Percentiles rank a stretch among this genome's conserved stretches.
Conservation (phyloP, 306 rosid species). For the Rosa chinensis region DNA sequence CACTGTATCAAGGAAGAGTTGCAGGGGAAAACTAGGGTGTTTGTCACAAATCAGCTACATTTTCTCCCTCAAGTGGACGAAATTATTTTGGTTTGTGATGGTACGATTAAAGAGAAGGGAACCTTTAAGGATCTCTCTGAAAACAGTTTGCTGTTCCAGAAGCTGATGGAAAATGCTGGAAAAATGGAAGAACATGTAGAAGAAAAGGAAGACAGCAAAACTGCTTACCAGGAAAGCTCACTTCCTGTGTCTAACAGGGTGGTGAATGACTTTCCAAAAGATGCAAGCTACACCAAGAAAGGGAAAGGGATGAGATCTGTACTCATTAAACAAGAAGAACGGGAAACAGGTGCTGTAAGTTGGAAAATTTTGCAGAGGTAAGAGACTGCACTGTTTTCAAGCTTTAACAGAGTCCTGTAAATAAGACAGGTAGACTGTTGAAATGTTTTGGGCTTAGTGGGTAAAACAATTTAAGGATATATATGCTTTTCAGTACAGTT, state of each 20-base stretch:
- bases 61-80: constrained; percentile 87
- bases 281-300: too few species aligned
- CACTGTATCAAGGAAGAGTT: constrained; percentile 82
- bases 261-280: too few species aligned
- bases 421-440: background rate
- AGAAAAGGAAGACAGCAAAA: too few species aligned
- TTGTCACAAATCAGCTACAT: constrained; percentile 93
- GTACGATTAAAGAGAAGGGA: constrained; percentile 71
- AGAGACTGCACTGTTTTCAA: constrained; percentile 12
- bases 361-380: too few species aligned
- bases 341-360: too few species aligned
- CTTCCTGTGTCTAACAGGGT: too few species aligned
- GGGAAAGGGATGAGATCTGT: too few species aligned
- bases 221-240: too few species aligned
- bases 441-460: background rate
- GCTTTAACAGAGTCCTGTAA: constrained; percentile 4
- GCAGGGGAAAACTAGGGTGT: constrained; percentile 74
- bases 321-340: too few species aligned
- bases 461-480: background rate
- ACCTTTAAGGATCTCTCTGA: constrained; percentile 82
- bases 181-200: too few species aligned
- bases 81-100: constrained; percentile 64
- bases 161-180: constrained; percentile 44
- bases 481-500: background rate
- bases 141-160: constrained; percentile 67